These are phyloP conservation scores for Vararia minispora DNA, from an alignment of 768 basidiomycete genomes.

Conservation along the genomic window DNA sequence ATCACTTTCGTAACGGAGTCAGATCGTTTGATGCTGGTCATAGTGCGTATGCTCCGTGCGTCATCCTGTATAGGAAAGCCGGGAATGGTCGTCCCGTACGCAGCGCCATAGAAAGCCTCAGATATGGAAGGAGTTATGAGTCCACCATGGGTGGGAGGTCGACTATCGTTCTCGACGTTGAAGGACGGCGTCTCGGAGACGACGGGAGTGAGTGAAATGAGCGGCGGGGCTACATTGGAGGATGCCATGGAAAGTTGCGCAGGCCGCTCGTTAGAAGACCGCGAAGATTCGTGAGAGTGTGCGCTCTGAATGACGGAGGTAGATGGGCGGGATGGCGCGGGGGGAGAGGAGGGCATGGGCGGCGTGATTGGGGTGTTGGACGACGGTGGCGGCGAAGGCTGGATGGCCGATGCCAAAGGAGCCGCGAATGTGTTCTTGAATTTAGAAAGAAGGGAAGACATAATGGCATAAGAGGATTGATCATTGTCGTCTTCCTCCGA, in stretches of 20 bases:
- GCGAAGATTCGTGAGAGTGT: slow-evolving; percentile 36
- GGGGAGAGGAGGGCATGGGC: slow-evolving; percentile 20
- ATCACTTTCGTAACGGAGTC: slow-evolving; percentile 89
- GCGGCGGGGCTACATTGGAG: slow-evolving; percentile 60
- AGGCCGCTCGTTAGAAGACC: slow-evolving; percentile 43
- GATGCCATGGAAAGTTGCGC: slow-evolving; percentile 42
- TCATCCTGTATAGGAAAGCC: slow-evolving; percentile 92
- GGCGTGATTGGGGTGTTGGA: slow-evolving; percentile 20
- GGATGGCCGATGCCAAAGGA: slow-evolving; percentile 44
- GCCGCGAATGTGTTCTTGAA: slow-evolving; percentile 72
- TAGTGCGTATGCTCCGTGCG: slow-evolving; percentile 74
- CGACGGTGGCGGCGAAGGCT: slow-evolving; percentile 20
- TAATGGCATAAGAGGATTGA: slow-evolving; percentile 75
- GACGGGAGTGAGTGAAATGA: slow-evolving; percentile 78
- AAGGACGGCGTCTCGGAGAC: slow-evolving; percentile 71
- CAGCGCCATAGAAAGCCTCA: slow-evolving; percentile 44
- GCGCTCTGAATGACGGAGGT: slow-evolving; percentile 30
- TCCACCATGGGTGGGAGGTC: slow-evolving; percentile 40
- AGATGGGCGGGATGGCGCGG: slow-evolving; percentile 54
- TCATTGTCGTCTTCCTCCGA: slow-evolving; percentile 90
- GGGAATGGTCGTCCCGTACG: slow-evolving; percentile 71
- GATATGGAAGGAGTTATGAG: slow-evolving; percentile 39
- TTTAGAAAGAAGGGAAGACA: slow-evolving; percentile 69
- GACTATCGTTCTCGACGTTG: slow-evolving; percentile 51
- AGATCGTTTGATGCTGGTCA: slow-evolving; percentile 57